These are phyloP conservation scores for Cylindrodendrum hubeiense DNA, from an alignment of 2,329 filamentous ascomycete genomes.

Conservation along the genomic window DNA sequence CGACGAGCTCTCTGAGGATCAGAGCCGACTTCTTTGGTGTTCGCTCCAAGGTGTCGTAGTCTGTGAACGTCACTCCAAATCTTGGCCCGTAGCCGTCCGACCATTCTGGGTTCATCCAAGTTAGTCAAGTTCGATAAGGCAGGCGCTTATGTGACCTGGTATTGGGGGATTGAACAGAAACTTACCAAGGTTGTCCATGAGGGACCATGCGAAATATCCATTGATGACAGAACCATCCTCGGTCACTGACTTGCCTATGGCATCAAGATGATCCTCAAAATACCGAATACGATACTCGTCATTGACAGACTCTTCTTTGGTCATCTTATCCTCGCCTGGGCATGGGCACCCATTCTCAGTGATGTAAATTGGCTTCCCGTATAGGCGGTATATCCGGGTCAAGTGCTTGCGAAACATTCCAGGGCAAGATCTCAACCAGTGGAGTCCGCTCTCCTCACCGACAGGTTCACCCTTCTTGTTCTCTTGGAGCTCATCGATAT, in stretches of 20 bases:
- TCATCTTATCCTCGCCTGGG: constrained; percentile 29
- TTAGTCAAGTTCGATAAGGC: not conserved
- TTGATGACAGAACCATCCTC: constrained; percentile 22
- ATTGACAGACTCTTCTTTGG: constrained; percentile 48
- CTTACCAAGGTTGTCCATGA: constrained; percentile 34
- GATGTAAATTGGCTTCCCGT: constrained; percentile 32
- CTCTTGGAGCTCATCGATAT: constrained; percentile 25
- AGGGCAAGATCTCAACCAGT: constrained; percentile 31
- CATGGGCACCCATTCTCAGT: constrained; percentile 35
- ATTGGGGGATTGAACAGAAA: constrained; percentile 29
- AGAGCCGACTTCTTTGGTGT: constrained; percentile 33
- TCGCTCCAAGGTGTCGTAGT: constrained; percentile 31
- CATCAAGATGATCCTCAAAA: constrained; percentile 53
- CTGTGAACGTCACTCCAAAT: constrained; percentile 30
- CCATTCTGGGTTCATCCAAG: constrained; percentile 19
- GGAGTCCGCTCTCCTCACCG: constrained; percentile 18
- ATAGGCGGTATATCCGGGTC: constrained; percentile 19
- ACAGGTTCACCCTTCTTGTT: constrained; percentile 19
- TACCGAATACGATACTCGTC: constrained; percentile 53
- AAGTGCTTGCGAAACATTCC: constrained; percentile 33
- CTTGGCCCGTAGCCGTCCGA: constrained; percentile 28
- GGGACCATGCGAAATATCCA: constrained; percentile 35
- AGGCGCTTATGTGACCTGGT: no score
- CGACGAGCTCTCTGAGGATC: constrained; percentile 4
- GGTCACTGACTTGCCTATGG: constrained; percentile 42